Evolutionary conservation across 1,284 basidiomycete species (phyloP), one percentile per base, ranked within the genome.

Genomic region (Cutaneotrichosporon dermatis): DNA sequence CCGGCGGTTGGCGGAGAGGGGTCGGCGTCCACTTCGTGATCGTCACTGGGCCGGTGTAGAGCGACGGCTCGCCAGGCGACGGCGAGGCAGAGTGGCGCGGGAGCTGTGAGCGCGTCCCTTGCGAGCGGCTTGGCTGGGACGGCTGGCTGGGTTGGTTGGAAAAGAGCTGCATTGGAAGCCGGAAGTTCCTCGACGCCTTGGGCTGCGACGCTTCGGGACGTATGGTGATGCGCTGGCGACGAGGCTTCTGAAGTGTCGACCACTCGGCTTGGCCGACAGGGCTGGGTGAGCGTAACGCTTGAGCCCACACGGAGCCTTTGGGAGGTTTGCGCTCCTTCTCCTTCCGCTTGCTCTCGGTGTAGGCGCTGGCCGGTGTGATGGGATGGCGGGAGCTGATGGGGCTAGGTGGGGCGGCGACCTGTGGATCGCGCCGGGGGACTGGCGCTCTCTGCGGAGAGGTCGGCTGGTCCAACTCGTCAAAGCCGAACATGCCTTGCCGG

Each of bases 21-120:
- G 53, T 55, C n/a, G 59, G 59, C 13, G 59, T 40, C 59, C 59
- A 60, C 4, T 53, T 41, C 3, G 59, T 57, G 41, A 60, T 34
- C 16, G 53, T 59, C 6, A 33, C 36, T 4, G 39, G 35, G 9
- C 25, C 33, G 36, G 16, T 34, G 34, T 13, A 10, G 36, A 36
- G 7, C 13, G 50, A 33, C 2, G 37, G 11, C 39, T 51, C 50
- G 36, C 15, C 39, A 11, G 34, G 25, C 10, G 12, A 7, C 2
- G 37, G n/a, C 4, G 37, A 34, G 40, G 35, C 40, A 39, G 7
- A 4, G 33, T 51, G 34, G 40, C 15, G 1, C 45, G 46, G 7
- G 46, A n/a, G 7, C 7, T 9, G 5, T 53, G 10, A 55, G 39
- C 5, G 45, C 5, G 33, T 16, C 3, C 11, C 33, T 4, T 50